Base-by-base conservation (phyloP, 345 rosid species). In the Turnera subulata region DNA sequence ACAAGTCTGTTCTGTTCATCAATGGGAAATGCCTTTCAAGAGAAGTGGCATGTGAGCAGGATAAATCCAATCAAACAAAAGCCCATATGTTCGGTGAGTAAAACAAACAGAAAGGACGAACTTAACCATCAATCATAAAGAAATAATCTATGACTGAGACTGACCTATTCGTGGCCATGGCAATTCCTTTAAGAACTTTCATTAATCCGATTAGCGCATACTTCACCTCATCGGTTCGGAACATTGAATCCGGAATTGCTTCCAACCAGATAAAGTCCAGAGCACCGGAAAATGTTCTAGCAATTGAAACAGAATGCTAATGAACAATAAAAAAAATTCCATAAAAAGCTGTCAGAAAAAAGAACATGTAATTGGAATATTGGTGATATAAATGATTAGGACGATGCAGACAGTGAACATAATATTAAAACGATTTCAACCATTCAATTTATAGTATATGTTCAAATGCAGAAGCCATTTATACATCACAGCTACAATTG, bases 161-260 rank as follows among this genome's bases (percentile, higher is more conserved):
- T 12, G 45, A 86, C 99, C 96, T 84, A 78, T 81, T 88, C 50
- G 99, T 82, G 61, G 99, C 99, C 99, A 89, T n/a, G n/a, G n/a
- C n/a, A n/a, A n/a, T 84, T 63, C 99, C 99, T 81, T 96, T 80
- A 46, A 94, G 85, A 80, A 90, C 97, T 74, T 97, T 84, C 97
- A 88, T 90, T 58, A 90, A 77, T 38, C 99, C 99, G 68, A 90
- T 81, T 50, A 94, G 62, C 55, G 95, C 92, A 76, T 78, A 90
- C 79, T 90, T 94, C 51, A 94, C 97, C 38, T 66, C 84, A 73
- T 90, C 99, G 65, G 93, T 74, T 59, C 96, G 97, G 71, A 90
- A 94, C 77, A 88, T 43, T 0, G 95, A 69, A 68, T 90, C 95
- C 23, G 95, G 96, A 59, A 92, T 88, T 50, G 93, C 77, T 73